Percentiles rank a stretch among this genome's conserved stretches.
phyloP scores from a whole-genome alignment of 495 filamentous ascomycete genomes.

The Cercophora newfieldiana region DNA sequence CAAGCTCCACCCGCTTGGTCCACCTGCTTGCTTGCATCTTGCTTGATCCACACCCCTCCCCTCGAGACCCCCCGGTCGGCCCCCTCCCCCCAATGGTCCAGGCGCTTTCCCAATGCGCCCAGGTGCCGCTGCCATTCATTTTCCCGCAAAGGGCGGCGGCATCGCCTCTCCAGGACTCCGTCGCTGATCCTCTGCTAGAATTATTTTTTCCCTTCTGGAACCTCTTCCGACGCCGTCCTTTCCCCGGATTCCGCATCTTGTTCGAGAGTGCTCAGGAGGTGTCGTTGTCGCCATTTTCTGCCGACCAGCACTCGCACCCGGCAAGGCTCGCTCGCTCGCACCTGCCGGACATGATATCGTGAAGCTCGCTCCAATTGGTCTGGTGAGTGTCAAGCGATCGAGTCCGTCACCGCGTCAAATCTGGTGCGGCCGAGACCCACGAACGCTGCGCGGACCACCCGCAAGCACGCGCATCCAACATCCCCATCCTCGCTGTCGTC shows the following conservation, averaged over 20 bases:
- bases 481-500: conserved; percentile 4
- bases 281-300: conserved; percentile 7
- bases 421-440: conserved; percentile 18
- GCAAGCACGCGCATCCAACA: conserved; percentile 10
- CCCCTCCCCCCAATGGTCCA: conserved; percentile 23
- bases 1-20: conserved; percentile 38
- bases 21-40: conserved; percentile 35
- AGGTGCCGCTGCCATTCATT: conserved; percentile 29
- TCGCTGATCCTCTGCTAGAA: conserved; percentile 24
- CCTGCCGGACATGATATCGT: conserved; percentile 38
- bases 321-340: conserved; percentile 3
- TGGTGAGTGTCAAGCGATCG: conserved; percentile 27
- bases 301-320: conserved; percentile 9
- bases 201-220: conserved; percentile 7
- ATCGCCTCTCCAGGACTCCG: conserved; percentile 18
- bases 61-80: conserved; percentile 18
- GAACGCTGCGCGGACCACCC: conserved; percentile 1
- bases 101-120: conserved; percentile 35
- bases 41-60: conserved; percentile 34
- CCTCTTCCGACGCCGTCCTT: background rate
- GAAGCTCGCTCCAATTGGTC: conserved; percentile 31
- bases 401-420: conserved; percentile 20
- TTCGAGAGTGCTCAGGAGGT: background rate
- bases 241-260: background rate
- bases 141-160: conserved; percentile 32